Evolutionary conservation across 2,329 filamentous ascomycete species (phyloP), one percentile per base, ranked within the genome.

Genomic region (Fusarium nygamai): DNA sequence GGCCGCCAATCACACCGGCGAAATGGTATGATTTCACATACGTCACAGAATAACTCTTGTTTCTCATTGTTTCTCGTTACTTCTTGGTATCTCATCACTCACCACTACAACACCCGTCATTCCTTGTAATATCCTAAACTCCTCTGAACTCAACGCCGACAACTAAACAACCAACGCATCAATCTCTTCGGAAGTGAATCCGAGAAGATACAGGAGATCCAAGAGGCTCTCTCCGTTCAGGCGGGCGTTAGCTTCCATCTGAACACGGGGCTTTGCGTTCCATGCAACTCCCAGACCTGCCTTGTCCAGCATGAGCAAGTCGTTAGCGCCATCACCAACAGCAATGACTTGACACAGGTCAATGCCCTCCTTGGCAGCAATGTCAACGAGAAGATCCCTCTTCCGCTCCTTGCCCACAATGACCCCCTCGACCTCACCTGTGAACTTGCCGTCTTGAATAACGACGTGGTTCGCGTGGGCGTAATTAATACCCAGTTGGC

Each of bases 381-480:
- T 93, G 80, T 93, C 88, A 17, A 92, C 79, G 20, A 96, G 86
- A 38, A 96, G 86, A 71, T 92, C 89, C 24, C 89, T 87, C 84
- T 96, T 96, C 80, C 91, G 89, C 84, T 94, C 89, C 64, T 90
- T 92, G 78, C 95, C 92, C 16, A 96, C 92, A 62, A 96, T 95
- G 27, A 88, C 85, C 12, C 92, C 92, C 57, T 89, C 86, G 5
- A 95, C 87, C 79, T 94, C 91, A 29, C 94, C 94, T 0, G 93
- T 96, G 46, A 96, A 84, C 34, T 84, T 86, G 41, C 84, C 84
- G 41, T 88, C 85, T 70, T 91, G 90, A 22, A 92, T 86, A 22
- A 91, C 88, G 0, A 96, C 92, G 78, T 96, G 92, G 82, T 99
- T 99, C 46, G 96, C 96, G 81, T 92, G 91, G 0, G 94, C 95